These are phyloP conservation scores for Tulasnella sp. DNA, from an alignment of 768 basidiomycete species.

Conservation along the genomic window DNA sequence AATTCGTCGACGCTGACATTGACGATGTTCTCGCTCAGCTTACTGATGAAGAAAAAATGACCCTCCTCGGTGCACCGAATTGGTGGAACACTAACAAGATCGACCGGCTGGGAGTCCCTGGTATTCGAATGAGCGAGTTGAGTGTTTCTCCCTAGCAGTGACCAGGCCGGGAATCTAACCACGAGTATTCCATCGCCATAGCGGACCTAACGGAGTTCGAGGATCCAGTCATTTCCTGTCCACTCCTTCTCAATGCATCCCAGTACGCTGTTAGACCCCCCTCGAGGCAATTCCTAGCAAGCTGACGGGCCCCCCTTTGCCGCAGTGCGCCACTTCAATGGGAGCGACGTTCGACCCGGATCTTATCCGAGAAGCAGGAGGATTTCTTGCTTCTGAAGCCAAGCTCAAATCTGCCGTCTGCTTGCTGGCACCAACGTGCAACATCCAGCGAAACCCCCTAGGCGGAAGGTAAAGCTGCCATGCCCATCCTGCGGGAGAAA, in stretches of 20 bases:
- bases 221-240: background rate
- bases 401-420: constrained; percentile 66
- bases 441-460: constrained; percentile 60
- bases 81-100: constrained; percentile 72
- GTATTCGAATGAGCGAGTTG: constrained; percentile 53
- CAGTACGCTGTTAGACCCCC: constrained; percentile 44
- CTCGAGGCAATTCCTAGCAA: background rate
- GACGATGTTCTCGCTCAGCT: constrained; percentile 60
- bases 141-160: background rate
- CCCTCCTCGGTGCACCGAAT: constrained; percentile 67
- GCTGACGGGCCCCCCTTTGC: background rate
- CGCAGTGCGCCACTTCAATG: constrained; percentile 62
- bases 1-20: constrained; percentile 40
- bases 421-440: constrained; percentile 76
- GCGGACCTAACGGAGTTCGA: constrained; percentile 62
- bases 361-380: constrained; percentile 59
- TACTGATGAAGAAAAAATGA: constrained; percentile 70
- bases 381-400: constrained; percentile 65
- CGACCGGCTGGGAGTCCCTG: constrained; percentile 64
- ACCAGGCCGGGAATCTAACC: background rate
- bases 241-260: constrained; percentile 71
- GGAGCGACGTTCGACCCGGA: constrained; percentile 70
- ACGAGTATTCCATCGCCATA: constrained; percentile 57
- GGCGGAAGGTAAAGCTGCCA: constrained; percentile 42
- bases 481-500: background rate